phyloP scores from a whole-genome alignment of 108 stramenopile species.

The Chaetoceros tenuissimus region DNA sequence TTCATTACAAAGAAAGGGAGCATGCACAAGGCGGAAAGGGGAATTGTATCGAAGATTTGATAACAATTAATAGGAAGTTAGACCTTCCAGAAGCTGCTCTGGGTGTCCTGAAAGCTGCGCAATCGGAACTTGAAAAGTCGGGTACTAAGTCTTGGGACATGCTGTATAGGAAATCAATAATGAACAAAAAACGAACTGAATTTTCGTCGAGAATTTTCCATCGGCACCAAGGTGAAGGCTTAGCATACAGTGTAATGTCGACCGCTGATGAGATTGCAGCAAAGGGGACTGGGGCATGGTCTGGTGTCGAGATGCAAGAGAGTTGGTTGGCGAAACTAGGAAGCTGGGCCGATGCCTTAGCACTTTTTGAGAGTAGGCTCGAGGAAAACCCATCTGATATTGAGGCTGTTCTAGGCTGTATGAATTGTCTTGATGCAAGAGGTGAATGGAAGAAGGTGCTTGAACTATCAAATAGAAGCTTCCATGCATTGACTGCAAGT shows the following conservation, averaged over 20 bases:
- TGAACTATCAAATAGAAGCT: slow-evolving; percentile 69
- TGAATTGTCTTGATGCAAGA: slow-evolving; percentile 92
- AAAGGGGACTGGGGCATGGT: slow-evolving; percentile 27
- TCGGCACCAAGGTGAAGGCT: slow-evolving; percentile 28
- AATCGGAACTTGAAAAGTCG: slow-evolving; percentile 45
- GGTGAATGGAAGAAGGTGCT: slow-evolving; percentile 90
- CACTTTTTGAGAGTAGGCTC: slow-evolving; percentile 80
- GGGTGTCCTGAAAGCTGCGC: slow-evolving; percentile 90
- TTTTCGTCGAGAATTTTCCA: slow-evolving; percentile 16
- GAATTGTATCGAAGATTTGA: slow-evolving; percentile 86
- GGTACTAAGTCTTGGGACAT: slow-evolving; percentile 8
- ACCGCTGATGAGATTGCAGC: slow-evolving; percentile 22
- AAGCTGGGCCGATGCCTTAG: slow-evolving; percentile 83
- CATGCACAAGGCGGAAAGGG: slow-evolving; percentile 42
- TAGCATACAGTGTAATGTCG: slow-evolving; percentile 72
- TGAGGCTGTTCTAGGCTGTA: slow-evolving; percentile 82
- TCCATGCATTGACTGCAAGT: slow-evolving; percentile 38
- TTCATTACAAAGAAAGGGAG: slow-evolving; percentile 93
- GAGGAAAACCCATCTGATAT: slow-evolving; percentile 62
- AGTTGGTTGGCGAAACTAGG: slow-evolving; percentile 97
- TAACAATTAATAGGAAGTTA: slow-evolving; percentile 95
- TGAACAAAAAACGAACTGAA: slow-evolving; percentile 6
- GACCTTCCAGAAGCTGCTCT: slow-evolving; percentile 95
- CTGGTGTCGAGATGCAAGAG: slow-evolving; percentile 64
- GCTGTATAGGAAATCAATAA: background rate